Evolutionary conservation across 1,139 yeast genomes (phyloP), one percentile per base, ranked within the genome.

Genomic region (Protomyces lactucae-debilis): DNA sequence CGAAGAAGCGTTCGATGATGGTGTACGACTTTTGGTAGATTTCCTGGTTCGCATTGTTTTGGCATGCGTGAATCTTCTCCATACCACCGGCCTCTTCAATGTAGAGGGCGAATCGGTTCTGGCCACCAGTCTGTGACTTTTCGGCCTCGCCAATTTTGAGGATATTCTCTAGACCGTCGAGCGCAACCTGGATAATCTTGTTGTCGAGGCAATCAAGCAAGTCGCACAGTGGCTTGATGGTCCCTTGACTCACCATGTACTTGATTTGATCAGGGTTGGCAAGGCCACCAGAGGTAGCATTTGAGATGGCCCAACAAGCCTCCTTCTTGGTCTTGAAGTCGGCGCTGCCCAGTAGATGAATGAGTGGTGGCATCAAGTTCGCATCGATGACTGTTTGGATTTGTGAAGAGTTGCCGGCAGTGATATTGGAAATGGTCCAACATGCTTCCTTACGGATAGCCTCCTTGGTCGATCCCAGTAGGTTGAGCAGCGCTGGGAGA

Each of bases 251-350:
- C 52, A 93, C 99, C 71, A 93, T 83, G 77, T 91, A 93, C 71
- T 93, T 84, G 71, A 93, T 92, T 76, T 91, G 97, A 64, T 91
- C 97, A 6, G 99, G 98, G 75, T 86, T 87, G 56, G 87, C 82
- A 71, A 91, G 81, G 43, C 97, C 98, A 72, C 99, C 98, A 21
- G 97, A 88, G 21, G 97, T 88, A 54, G 99, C 99, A 75, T 93
- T 93, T 43, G 98, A 91, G 71, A 93, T 88, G 45, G 98, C 99
- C 99, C 99, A 93, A 80, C 99, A 92, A 10, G 99, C 99, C 79
- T 93, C 99, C 78, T 93, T 93, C 76, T 90, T 88, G 53, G 98
- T 93, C 79, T 90, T 91, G 80, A 90, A 92, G 74, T 93, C 99
- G 68, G 96, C 97, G 66, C 83, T 82, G 55, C 82, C 78, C 74